A percentile compares a stretch with the other conserved stretches of the same genome.
phyloP scores from a whole-genome alignment of 192 early-diverging fungal genomes.

The Rhizophagus prolifer region DNA sequence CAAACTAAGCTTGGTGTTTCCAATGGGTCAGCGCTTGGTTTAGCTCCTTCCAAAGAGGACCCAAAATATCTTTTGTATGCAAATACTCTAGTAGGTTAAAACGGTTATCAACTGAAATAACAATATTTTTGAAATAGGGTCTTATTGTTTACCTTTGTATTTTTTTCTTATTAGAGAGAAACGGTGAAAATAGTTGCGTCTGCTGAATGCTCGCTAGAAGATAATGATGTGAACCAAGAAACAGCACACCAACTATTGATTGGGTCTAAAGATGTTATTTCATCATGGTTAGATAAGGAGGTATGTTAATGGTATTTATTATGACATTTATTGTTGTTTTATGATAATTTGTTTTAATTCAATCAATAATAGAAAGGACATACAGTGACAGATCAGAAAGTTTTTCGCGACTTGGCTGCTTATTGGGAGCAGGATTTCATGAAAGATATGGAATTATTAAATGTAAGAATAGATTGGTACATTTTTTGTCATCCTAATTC shows the following conservation, averaged over 20 bases:
- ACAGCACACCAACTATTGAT: slow-evolving; percentile 50
- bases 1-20: too few species aligned
- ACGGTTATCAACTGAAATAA: not conserved
- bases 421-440: slow-evolving; percentile 95
- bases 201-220: slow-evolving; percentile 46
- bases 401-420: slow-evolving; percentile 91
- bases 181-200: slow-evolving; percentile 42
- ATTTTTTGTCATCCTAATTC: slow-evolving; percentile 22
- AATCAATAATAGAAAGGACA: slow-evolving; percentile 39
- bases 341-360: not conserved
- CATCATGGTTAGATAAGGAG: slow-evolving; percentile 53
- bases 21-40: too few species aligned
- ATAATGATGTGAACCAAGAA: slow-evolving; percentile 40
- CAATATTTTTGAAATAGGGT: not conserved
- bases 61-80: slow-evolving; percentile 78
- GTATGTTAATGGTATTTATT: slow-evolving; percentile 32
- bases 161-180: slow-evolving; percentile 33
- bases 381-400: slow-evolving; percentile 80
- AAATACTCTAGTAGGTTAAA: slow-evolving; percentile 59
- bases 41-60: slow-evolving; percentile 46
- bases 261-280: slow-evolving; percentile 51
- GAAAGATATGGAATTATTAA: slow-evolving; percentile 88
- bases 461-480: slow-evolving; percentile 48
- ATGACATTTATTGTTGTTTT: slow-evolving; percentile 13
- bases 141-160: not conserved